Evolutionary conservation across 2,329 filamentous ascomycete genomes (phyloP).

Genomic region (Pestalotiopsis sp.): DNA sequence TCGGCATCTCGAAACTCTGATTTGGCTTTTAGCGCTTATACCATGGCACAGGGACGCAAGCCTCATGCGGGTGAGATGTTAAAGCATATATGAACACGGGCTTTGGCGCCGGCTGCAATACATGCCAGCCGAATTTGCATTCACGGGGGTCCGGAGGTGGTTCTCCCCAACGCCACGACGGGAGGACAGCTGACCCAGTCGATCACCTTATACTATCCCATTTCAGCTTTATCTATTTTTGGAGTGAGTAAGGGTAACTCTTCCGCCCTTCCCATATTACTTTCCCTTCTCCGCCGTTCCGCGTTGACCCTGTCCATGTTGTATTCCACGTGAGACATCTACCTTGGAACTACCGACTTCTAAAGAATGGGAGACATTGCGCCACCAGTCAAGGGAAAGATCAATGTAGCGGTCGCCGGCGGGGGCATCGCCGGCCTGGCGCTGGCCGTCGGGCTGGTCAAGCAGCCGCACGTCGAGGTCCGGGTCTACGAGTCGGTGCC

Average conservation of each 20-base stretch:
- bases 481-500: constrained; percentile 36
- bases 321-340: background rate
- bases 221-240: background rate
- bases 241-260: background rate
- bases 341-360: background rate
- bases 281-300: background rate
- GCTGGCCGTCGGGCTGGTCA: constrained; percentile 34
- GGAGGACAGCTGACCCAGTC: background rate
- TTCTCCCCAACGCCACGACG: background rate
- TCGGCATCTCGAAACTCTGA: background rate
- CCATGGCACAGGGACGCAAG: background rate
- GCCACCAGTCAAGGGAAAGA: constrained; percentile 5
- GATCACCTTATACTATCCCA: background rate
- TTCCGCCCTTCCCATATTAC: background rate
- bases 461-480: constrained; percentile 32
- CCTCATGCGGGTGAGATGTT: background rate
- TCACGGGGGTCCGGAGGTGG: background rate
- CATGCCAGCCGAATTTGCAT: background rate
- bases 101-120: background rate
- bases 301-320: background rate
- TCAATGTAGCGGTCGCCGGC: constrained; percentile 26
- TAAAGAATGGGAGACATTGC: constrained; percentile 1
- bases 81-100: background rate
- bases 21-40: background rate
- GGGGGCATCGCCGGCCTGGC: constrained; percentile 37